Percentiles rank a stretch among this genome's conserved stretches.
phyloP scores from a whole-genome alignment of 2,329 filamentous ascomycete genomes.

The Colletotrichum sp. region DNA sequence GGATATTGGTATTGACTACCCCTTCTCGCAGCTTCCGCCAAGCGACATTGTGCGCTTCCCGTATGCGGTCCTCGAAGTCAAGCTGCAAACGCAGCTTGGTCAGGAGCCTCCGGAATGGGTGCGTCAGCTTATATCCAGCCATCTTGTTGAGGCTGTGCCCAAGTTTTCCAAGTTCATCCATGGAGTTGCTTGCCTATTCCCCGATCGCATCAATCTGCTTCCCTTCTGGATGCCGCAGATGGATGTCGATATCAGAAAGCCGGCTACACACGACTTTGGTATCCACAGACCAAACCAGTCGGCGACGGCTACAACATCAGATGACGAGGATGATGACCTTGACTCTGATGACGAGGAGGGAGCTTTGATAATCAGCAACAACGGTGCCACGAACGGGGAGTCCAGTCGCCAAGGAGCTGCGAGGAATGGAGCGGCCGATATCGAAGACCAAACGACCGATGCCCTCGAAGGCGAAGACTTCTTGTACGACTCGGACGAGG shows the following conservation, averaged over 20 bases:
- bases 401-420: constrained; percentile 40
- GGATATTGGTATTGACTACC: constrained; percentile 97
- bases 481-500: constrained; percentile 90
- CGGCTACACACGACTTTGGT: constrained; percentile 85
- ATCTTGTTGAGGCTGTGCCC: constrained; percentile 96
- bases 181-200: constrained; percentile 87
- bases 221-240: constrained; percentile 99
- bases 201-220: constrained; percentile 83
- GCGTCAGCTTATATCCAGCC: constrained; percentile 87
- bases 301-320: constrained; percentile 78
- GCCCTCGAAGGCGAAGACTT: constrained; percentile 72
- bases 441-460: constrained; percentile 82
- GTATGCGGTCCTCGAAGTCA: constrained; percentile 95
- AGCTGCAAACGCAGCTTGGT: constrained; percentile 93
- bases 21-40: constrained; percentile 85
- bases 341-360: constrained; percentile 41
- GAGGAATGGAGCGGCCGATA: constrained; percentile 58
- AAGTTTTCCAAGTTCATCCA: constrained; percentile 99
- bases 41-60: constrained; percentile 91
- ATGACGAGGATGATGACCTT: constrained; percentile 75
- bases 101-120: constrained; percentile 98
- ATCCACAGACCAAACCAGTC: constrained; percentile 82
- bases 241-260: constrained; percentile 96
- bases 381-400: constrained; percentile 33
- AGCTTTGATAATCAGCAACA: not conserved